Evolutionary conservation across 176 grass and related monocot genomes (phyloP).

Genomic region (Aegilops bicornis): DNA sequence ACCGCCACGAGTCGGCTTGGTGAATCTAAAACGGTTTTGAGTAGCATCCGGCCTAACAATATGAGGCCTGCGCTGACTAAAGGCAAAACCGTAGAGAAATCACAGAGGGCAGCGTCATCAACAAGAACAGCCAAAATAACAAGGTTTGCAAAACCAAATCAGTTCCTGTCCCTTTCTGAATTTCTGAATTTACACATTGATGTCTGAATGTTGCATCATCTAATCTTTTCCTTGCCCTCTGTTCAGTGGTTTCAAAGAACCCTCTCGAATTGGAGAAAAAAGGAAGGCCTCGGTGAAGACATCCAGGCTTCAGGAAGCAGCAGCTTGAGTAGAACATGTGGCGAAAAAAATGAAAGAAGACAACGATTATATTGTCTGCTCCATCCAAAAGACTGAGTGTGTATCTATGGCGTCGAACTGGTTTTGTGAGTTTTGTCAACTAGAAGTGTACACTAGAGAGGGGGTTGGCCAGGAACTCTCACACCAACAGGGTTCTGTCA

Average conservation of each 20-base stretch:
- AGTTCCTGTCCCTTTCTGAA: neutral
- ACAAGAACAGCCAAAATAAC: slow-evolving; percentile 29
- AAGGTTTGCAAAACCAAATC: slow-evolving; percentile 27
- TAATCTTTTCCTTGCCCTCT: neutral
- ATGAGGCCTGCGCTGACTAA: slow-evolving; percentile 15
- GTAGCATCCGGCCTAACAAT: neutral
- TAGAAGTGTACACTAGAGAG: neutral
- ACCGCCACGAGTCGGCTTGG: neutral
- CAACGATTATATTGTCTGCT: slow-evolving; percentile 47
- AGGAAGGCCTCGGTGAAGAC: slow-evolving; percentile 28
- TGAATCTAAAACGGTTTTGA: slow-evolving; percentile 25
- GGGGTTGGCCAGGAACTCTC: neutral
- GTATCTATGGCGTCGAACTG: slow-evolving; percentile 9
- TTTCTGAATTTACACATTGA: neutral
- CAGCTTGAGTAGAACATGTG: neutral
- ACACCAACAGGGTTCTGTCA: neutral
- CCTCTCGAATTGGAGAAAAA: slow-evolving; percentile 14
- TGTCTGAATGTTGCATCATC: neutral
- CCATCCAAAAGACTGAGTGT: neutral
- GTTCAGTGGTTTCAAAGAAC: neutral
- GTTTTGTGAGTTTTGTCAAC: neutral
- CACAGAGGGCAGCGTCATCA: neutral
- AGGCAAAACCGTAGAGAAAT: slow-evolving; percentile 10
- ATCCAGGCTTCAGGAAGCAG: slow-evolving; percentile 12
- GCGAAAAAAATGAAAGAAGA: neutral